Percentiles rank a stretch among this genome's conserved stretches.
Conservation (phyloP, 345 rosid species). For the Hirschfeldia incana region DNA sequence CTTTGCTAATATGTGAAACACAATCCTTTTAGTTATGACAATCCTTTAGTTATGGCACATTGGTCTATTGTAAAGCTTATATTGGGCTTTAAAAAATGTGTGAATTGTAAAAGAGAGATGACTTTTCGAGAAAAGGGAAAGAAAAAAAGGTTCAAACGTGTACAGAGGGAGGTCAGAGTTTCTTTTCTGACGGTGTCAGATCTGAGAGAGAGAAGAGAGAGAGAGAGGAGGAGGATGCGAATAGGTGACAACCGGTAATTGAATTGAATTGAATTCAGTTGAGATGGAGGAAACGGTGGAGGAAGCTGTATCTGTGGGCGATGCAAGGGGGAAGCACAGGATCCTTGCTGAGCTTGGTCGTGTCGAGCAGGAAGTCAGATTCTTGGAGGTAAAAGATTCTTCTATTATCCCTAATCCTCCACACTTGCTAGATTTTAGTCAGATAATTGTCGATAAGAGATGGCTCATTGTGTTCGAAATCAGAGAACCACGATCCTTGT, state of each 20-base stretch:
- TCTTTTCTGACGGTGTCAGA: conserved; percentile 32
- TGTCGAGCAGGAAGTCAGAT: conserved; percentile 63
- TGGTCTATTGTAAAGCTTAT: background rate
- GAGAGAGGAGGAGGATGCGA: conserved; percentile 15
- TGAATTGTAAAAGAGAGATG: background rate
- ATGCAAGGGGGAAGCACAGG: conserved; percentile 69
- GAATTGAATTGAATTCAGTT: too few species aligned
- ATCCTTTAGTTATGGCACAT: background rate
- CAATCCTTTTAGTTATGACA: background rate
- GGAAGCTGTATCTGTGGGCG: conserved; percentile 39
- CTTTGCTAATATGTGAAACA: background rate
- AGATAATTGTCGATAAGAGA: too few species aligned
- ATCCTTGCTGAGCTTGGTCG: conserved; percentile 76
- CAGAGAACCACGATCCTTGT: too few species aligned
- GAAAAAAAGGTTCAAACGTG: conserved; percentile 5
- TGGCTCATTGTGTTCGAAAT: too few species aligned
- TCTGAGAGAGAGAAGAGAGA: conserved; percentile 16
- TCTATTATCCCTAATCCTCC: too few species aligned
- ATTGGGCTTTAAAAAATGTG: background rate
- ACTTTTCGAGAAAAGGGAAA: conserved; percentile 7
- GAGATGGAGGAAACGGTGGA: conserved; percentile 14
- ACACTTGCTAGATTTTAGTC: too few species aligned
- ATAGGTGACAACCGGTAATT: background rate
- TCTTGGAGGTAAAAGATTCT: conserved; percentile 50
- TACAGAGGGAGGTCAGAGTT: background rate